Evolutionary conservation across 2,329 filamentous ascomycete species (phyloP).

Genomic region (Fusarium chuoi): DNA sequence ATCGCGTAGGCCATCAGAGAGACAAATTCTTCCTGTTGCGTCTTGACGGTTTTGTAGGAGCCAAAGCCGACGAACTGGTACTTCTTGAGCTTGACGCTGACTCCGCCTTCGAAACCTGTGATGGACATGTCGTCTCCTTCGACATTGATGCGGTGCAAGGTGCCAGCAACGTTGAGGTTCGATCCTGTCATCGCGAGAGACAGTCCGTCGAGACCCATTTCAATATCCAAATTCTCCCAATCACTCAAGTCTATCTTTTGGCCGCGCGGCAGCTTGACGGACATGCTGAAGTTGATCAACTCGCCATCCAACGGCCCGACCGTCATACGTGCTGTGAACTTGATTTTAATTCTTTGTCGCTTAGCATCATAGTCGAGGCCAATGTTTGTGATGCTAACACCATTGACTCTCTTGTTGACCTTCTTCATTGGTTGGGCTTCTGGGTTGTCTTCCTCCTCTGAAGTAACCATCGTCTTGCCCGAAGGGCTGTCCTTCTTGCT

Average conservation of each 20-base stretch:
- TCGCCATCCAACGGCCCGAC: background rate
- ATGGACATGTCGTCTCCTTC: background rate
- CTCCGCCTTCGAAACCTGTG: background rate
- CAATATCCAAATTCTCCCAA: background rate
- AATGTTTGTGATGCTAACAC: background rate
- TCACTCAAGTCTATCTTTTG: background rate
- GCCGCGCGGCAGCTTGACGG: background rate
- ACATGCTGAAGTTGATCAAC: background rate
- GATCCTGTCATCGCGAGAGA: background rate
- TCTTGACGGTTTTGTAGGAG: background rate
- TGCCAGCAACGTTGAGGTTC: background rate
- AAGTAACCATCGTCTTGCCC: background rate
- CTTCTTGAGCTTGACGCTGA: background rate
- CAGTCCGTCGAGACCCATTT: background rate
- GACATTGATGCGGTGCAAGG: background rate
- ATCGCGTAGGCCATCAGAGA: background rate
- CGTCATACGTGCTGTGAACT: background rate
- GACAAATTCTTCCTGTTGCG: background rate
- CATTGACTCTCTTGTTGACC: background rate
- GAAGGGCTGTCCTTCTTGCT: no score
- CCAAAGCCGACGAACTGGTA: background rate
- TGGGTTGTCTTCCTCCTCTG: background rate
- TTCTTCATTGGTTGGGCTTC: background rate
- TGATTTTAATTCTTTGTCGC: background rate
- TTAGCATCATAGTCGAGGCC: background rate